These are phyloP conservation scores for Claviceps fusiformis DNA, from an alignment of 2,329 filamentous ascomycete species.

Conservation along the genomic window DNA sequence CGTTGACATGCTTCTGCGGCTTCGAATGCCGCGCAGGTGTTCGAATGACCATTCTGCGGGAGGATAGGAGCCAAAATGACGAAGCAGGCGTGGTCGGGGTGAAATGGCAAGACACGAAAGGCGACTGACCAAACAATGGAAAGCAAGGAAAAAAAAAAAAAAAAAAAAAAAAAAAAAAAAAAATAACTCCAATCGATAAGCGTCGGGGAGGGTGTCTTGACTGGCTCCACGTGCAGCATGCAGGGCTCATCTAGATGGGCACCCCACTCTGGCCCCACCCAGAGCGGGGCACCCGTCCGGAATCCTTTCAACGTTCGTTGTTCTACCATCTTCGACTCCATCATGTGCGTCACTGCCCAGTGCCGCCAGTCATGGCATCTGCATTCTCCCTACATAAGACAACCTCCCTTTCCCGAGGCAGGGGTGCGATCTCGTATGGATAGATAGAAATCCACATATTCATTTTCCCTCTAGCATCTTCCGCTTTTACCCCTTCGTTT, in stretches of 20 bases:
- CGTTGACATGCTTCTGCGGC: conserved; percentile 17
- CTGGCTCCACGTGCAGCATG: too few relatives aligned
- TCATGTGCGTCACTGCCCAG: background rate
- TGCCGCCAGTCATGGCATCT: too few relatives aligned
- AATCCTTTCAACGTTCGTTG: background rate
- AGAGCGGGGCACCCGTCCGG: too few relatives aligned
- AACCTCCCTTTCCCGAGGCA: too few relatives aligned
- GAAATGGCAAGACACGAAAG: too few relatives aligned
- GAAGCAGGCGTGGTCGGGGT: background rate
- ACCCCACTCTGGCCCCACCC: too few relatives aligned
- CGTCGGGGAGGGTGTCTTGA: too few relatives aligned
- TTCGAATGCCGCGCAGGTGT: conserved; percentile 13
- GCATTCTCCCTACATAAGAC: too few relatives aligned
- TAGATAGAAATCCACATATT: background rate
- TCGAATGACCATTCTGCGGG: conserved; percentile 17
- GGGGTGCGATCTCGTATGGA: too few relatives aligned
- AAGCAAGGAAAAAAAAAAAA: too few relatives aligned
- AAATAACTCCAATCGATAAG: conserved; percentile 4
- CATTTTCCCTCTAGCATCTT: background rate
- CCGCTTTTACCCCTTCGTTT: background rate
- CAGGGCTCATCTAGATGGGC: too few relatives aligned
- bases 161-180: background rate
- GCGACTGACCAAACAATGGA: too few relatives aligned
- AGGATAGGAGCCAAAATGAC: background rate
- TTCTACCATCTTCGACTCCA: background rate